Conservation (phyloP, 768 basidiomycete species). For the Calocera cornea region DNA sequence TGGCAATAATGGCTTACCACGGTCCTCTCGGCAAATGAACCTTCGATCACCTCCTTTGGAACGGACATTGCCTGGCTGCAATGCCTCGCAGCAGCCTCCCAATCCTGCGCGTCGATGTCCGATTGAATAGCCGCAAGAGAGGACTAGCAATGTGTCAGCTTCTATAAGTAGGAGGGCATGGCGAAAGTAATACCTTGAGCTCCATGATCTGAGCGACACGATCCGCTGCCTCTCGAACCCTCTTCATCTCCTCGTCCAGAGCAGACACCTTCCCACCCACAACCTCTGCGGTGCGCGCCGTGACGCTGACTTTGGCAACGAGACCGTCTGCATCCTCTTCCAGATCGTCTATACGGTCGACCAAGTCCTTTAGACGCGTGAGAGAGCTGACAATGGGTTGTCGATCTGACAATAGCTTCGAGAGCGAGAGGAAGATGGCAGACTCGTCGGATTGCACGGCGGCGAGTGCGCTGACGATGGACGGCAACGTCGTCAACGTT, state of each 20-base stretch:
- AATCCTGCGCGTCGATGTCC: slow-evolving; percentile 70
- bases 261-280: slow-evolving; percentile 82
- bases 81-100: slow-evolving; percentile 88
- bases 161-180: background rate
- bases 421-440: slow-evolving; percentile 57
- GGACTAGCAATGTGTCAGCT: slow-evolving; percentile 34
- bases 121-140: slow-evolving; percentile 45
- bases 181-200: slow-evolving; percentile 59
- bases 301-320: slow-evolving; percentile 46
- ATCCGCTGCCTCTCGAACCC: slow-evolving; percentile 81
- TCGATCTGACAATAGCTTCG: slow-evolving; percentile 52
- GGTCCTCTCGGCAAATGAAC: slow-evolving; percentile 70
- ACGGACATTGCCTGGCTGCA: slow-evolving; percentile 84
- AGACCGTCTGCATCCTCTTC: slow-evolving; percentile 43
- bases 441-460: slow-evolving; percentile 59
- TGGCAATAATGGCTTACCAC: slow-evolving; percentile 46
- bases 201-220: slow-evolving; percentile 88
- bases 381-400: slow-evolving; percentile 54
- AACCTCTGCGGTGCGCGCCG: slow-evolving; percentile 67
- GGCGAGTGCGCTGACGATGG: slow-evolving; percentile 13
- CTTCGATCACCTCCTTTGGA: slow-evolving; percentile 60
- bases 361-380: slow-evolving; percentile 43
- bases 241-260: slow-evolving; percentile 85
- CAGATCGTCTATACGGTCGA: slow-evolving; percentile 50
- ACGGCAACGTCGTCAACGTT: background rate